Conservation (phyloP, 2,329 filamentous ascomycete genomes). For the Monilinia aucupariae region DNA sequence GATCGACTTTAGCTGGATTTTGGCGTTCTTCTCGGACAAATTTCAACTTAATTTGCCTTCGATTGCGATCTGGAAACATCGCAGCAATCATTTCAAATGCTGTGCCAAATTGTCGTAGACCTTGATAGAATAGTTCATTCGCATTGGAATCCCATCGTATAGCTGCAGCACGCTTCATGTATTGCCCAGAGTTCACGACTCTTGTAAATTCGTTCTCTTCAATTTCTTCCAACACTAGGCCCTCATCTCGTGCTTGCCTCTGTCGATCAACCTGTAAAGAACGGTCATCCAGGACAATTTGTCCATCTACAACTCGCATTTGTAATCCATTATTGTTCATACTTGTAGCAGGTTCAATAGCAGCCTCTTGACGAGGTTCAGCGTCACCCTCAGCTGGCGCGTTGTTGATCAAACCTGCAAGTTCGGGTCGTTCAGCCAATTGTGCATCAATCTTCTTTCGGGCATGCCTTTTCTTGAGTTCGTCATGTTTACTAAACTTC, state of each 20-base stretch:
- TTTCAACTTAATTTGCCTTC: slow-evolving; percentile 74
- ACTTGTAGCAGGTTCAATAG: slow-evolving; percentile 10
- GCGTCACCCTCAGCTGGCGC: slow-evolving; percentile 4
- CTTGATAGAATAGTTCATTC: slow-evolving; percentile 71
- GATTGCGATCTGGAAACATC: slow-evolving; percentile 67
- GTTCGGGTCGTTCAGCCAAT: slow-evolving; percentile 28
- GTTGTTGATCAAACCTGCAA: slow-evolving; percentile 17
- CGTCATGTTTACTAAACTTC: slow-evolving; percentile 67
- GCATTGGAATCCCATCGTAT: slow-evolving; percentile 66
- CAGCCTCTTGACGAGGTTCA: slow-evolving; percentile 14
- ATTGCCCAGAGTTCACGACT: slow-evolving; percentile 63
- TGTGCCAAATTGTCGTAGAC: slow-evolving; percentile 70
- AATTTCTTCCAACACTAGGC: slow-evolving; percentile 50
- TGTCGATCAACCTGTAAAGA: slow-evolving; percentile 65
- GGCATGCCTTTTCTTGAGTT: slow-evolving; percentile 62
- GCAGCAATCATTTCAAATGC: slow-evolving; percentile 76
- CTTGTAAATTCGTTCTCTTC: slow-evolving; percentile 76
- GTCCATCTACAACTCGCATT: slow-evolving; percentile 42
- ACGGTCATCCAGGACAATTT: slow-evolving; percentile 65
- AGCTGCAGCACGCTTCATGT: slow-evolving; percentile 57
- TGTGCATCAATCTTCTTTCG: slow-evolving; percentile 38
- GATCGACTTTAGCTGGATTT: slow-evolving; percentile 57
- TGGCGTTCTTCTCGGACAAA: slow-evolving; percentile 73
- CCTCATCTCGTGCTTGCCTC: slow-evolving; percentile 51
- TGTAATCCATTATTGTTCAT: slow-evolving; percentile 18